Evolutionary conservation across 305 asterid genomes (phyloP), one percentile per base, ranked within the genome.

Genomic region (Caryopteris hybrid): DNA sequence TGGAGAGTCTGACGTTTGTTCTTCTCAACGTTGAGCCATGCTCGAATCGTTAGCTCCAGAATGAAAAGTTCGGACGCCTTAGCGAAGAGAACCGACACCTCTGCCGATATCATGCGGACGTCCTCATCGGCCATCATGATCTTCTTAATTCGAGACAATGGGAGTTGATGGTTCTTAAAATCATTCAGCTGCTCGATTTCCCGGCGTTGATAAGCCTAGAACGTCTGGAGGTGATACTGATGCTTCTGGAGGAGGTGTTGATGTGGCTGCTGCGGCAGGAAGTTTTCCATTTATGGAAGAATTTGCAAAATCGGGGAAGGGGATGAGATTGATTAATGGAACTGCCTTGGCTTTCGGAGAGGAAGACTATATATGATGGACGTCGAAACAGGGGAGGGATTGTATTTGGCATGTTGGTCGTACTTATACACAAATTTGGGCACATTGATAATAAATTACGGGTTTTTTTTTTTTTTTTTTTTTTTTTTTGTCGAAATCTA

Each of bases 21-120:
- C 78, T 89, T 95, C 91, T 92, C 97, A 45, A 96, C 98, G 84
- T 92, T 97, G 34, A 86, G 84, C 98, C 98, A 92, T 10, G 98
- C 89, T 39, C 98, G 86, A 77, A 90, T 88, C 0, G 98, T 92
- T 78, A 92, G 95, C 75, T 92, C 97, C 22, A 92, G 86, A 67
- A 92, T 92, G 88, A 92, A 92, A 48, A 92, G 88, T 83, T 92
- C 98, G 73, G 96, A 92, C 11, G 98, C 98, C 81, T 92, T 92
- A 5, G 98, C 91, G 80, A 92, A 92, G 38, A 92, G 86, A 48
- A 92, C 84, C 21, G 96, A 96, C 3, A 96, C 94, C 83, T 92
- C 97, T 21, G 97, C 98, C 4, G 98, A 92, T 54, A 92, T 89
- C 98, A 92, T 92, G 10, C 97, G 95, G 60, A 92, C 98, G 61